Base-by-base conservation (phyloP, 2,329 filamentous ascomycete species). In the Anisogramma anomala region DNA sequence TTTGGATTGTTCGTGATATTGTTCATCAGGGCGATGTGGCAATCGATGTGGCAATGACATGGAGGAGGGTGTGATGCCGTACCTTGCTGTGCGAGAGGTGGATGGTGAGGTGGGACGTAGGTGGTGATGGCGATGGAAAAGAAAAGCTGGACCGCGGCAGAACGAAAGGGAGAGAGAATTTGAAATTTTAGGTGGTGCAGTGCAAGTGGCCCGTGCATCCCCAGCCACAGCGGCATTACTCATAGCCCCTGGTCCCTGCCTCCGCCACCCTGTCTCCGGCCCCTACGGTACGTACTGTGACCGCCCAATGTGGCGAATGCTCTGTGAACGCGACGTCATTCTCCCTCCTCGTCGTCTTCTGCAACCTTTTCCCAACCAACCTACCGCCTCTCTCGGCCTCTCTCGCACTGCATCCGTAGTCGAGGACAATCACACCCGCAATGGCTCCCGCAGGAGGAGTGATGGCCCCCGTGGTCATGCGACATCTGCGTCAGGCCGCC, bases 1-100 rank as follows among this genome's bases (percentile, higher is more conserved):
- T 62, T 76, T 77, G 72, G 72, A 77, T 76, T 76, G 71, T 74
- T 75, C 69, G 60, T 61, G 58, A n/a, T 51, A 53, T 48, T 53
- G 58, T 56, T 68, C 65, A 61, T 69, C 65, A 67, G 51, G 50
- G 62, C 57, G 64, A 58, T 30, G 14, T 22, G 9, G 37, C 18
- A 23, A 33, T 22, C 22, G 36, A 17, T 43, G 37, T 33, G 35
- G 31, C n/a, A 37, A 35, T 7, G 13, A 30, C 3, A 14, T n/a
- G 14, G 27, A 15, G 27, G n/a, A 30, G 7, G 25, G 20, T 19
- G n/a, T 23, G 45, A 10, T 41, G 20, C 17, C 55, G 49, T 54
- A 58, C 55, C 55, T 57, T 55, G 33, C 17, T 22, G 30, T 38
- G 46, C 41, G 43, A 31, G 20, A 34, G 11, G 39, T 41, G 39